Evolutionary conservation across 75 land plant species (phyloP).

Genomic region (Pinus taeda): DNA sequence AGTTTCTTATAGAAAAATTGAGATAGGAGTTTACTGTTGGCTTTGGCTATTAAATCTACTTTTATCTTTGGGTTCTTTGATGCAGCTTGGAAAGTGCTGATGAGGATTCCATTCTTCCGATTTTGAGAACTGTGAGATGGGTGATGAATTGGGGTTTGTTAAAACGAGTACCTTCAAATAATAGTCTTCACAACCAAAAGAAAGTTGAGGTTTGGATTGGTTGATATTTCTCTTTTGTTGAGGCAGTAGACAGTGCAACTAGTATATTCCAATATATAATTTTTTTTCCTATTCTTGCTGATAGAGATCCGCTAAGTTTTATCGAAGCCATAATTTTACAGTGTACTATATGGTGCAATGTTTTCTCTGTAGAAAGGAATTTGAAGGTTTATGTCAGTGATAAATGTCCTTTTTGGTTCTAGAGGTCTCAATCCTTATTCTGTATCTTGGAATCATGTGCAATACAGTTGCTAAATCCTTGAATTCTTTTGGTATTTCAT

Average conservation of each 20-base stretch:
- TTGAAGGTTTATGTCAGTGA: background rate
- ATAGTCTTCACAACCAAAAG: background rate
- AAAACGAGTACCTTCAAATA: slow-evolving; percentile 11
- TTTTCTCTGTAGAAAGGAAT: background rate
- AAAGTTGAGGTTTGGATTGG: slow-evolving; percentile 4
- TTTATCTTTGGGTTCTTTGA: background rate
- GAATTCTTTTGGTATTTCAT: background rate
- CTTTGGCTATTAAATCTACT: background rate
- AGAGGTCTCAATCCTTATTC: background rate
- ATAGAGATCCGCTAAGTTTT: background rate
- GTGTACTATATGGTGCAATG: background rate
- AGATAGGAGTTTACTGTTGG: background rate
- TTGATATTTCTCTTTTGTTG: slow-evolving; percentile 1
- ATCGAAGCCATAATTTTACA: background rate
- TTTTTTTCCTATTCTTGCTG: background rate
- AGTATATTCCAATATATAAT: background rate
- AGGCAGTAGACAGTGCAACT: background rate
- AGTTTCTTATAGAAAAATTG: background rate
- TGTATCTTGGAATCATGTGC: background rate
- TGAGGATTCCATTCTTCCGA: slow-evolving; percentile 73
- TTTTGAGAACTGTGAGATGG: slow-evolving; percentile 78
- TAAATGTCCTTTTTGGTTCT: background rate
- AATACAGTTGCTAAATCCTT: background rate
- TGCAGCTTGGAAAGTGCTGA: slow-evolving; percentile 93
- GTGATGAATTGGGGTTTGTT: slow-evolving; percentile 35